phyloP scores from a whole-genome alignment of 257 asterid species.

The Solanum microdontum region DNA sequence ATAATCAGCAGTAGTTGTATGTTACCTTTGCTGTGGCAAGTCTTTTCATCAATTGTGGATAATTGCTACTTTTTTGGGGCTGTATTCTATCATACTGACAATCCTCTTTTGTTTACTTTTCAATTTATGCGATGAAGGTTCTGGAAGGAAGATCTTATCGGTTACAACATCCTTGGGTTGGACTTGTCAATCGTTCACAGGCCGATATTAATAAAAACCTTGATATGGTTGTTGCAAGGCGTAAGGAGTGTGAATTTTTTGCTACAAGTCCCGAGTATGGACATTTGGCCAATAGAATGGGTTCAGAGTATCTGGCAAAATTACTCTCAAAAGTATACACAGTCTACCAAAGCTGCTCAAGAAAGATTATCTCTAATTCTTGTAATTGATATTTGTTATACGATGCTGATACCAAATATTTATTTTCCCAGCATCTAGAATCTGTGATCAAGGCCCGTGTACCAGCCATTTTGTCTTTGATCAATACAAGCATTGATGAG shows the following conservation, averaged over 20 bases:
- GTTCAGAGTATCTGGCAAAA: constrained; percentile 34
- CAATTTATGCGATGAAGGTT: constrained; percentile 20
- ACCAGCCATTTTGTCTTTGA: constrained; percentile 23
- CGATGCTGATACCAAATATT: not conserved
- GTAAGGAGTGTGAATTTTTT: constrained; percentile 26
- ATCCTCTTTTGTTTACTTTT: not conserved
- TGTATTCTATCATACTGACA: not conserved
- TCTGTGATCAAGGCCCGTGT: constrained; percentile 29
- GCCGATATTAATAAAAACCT: constrained; percentile 28
- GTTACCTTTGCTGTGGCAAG: not conserved
- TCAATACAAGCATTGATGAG: constrained; percentile 25
- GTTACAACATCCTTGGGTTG: constrained; percentile 38
- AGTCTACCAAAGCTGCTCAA: not conserved
- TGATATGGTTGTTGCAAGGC: constrained; percentile 28
- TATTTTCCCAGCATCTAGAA: constrained; percentile 24
- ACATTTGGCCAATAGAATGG: constrained; percentile 30
- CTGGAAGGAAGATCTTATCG: constrained; percentile 36
- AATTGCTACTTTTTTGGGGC: not conserved
- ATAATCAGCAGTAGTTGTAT: not conserved
- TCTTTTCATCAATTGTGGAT: not conserved
- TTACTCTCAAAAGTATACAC: constrained; percentile 22
- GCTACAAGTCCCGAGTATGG: constrained; percentile 25
- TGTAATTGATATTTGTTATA: not conserved
- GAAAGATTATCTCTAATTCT: not conserved
- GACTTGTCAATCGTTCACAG: constrained; percentile 38